Evolutionary conservation across 1,284 basidiomycete genomes (phyloP), one percentile per base, ranked within the genome.

Genomic region (Bjerkandera adusta): DNA sequence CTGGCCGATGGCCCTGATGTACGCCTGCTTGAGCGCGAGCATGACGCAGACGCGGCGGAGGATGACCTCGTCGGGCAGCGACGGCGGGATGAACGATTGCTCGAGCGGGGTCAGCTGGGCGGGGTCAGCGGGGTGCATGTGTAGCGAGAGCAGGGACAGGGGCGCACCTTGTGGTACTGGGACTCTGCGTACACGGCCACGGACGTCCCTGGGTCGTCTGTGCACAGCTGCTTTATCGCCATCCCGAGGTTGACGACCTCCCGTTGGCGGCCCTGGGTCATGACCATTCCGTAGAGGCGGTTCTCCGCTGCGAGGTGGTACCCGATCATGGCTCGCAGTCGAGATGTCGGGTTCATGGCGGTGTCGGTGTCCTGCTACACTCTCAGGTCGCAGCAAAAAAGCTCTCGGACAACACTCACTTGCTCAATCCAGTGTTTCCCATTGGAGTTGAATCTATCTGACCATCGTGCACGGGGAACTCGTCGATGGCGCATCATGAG

Each of bases 381-480:
- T 21, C 24, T 24, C 27, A 20, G 6, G n/a, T n/a, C 27, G 4
- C 26, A 15, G 40, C 27, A 24, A 27, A 16, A 10, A 27, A 41
- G 16, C 18, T 18, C 11, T 25, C 20, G n/a, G 34, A n/a, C 10
- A 16, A 24, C 4, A 67, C 74, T 45, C 49, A 85, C 84, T 73
- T 85, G 84, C 55, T 89, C 85, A 48, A 89, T 89, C 81, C 83
- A 89, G 53, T 85, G 85, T 55, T 89, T 89, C 32, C 85, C 85
- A 29, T 70, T 75, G 1, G 72, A 58, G 0, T 77, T 83, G 24
- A 71, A 64, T 48, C 75, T 72, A 52, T 89, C 84, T 46, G 73
- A 69, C 87, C 87, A 89, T 52, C 82, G 81, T 15, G 78, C 67
- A 15, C 86, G 74, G 3, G 87, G 84, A 62, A 89, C 85, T 22